These are phyloP conservation scores for Trichoderma sp. DNA, from an alignment of 2,329 filamentous ascomycete species.

Conservation along the genomic window DNA sequence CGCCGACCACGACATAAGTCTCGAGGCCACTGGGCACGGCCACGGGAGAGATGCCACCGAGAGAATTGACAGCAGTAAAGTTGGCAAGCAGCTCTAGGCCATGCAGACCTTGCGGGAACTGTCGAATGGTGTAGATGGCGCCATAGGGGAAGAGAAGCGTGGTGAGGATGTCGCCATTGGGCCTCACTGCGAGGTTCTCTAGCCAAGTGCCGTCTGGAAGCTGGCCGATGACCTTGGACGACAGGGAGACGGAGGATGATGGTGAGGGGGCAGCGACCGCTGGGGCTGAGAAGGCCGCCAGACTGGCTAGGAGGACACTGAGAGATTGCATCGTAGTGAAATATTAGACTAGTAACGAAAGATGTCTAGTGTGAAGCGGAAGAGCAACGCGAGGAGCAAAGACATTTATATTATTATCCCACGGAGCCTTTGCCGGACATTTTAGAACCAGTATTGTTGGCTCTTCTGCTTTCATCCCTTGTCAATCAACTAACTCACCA, in stretches of 20 bases:
- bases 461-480: not conserved
- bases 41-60: not conserved
- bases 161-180: not conserved
- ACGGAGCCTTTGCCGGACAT: not conserved
- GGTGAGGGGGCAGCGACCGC: not conserved
- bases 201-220: not conserved
- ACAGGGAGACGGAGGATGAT: not conserved
- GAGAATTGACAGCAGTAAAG: not conserved
- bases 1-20: not conserved
- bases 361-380: not conserved
- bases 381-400: not conserved
- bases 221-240: not conserved
- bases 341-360: not conserved
- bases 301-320: not conserved
- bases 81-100: not conserved
- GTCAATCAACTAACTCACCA: not conserved
- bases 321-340: not conserved
- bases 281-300: not conserved
- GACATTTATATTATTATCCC: not conserved
- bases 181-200: not conserved
- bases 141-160: not conserved
- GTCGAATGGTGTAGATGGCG: not conserved
- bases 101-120: not conserved
- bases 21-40: not conserved
- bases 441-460: not conserved